Percentiles rank a stretch among this genome's conserved stretches.
These are phyloP conservation scores for Paecilomyces fulvus DNA, from an alignment of 2,329 filamentous ascomycete genomes.

Conservation along the genomic window DNA sequence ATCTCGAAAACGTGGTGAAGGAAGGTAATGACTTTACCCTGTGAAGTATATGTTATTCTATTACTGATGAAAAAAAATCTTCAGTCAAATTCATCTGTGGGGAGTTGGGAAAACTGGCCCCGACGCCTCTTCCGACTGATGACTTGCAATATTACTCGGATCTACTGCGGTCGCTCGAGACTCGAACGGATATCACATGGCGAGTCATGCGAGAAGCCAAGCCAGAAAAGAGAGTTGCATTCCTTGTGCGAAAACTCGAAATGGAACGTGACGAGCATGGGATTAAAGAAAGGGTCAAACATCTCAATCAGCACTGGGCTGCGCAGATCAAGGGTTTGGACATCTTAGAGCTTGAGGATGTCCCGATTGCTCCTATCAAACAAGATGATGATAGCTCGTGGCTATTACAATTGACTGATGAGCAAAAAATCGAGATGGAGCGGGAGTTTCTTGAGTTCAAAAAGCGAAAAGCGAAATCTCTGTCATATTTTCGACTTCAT, in stretches of 20 bases:
- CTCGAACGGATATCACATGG: not conserved
- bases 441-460: not conserved
- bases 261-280: not conserved
- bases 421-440: not conserved
- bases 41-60: not conserved
- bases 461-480: not conserved
- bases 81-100: not conserved
- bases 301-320: not conserved
- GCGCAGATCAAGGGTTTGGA: not conserved
- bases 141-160: not conserved
- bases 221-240: not conserved
- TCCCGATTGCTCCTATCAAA: not conserved
- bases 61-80: not conserved
- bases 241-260: not conserved
- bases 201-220: not conserved
- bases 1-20: not conserved
- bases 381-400: not conserved
- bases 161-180: not conserved
- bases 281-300: not conserved
- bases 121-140: not conserved
- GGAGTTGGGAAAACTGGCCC: not conserved
- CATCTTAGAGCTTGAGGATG: not conserved
- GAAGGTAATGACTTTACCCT: not conserved
- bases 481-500: not conserved
- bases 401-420: not conserved